Evolutionary conservation across 2,329 filamentous ascomycete genomes (phyloP).

Genomic region (Aspergillus tamarii): DNA sequence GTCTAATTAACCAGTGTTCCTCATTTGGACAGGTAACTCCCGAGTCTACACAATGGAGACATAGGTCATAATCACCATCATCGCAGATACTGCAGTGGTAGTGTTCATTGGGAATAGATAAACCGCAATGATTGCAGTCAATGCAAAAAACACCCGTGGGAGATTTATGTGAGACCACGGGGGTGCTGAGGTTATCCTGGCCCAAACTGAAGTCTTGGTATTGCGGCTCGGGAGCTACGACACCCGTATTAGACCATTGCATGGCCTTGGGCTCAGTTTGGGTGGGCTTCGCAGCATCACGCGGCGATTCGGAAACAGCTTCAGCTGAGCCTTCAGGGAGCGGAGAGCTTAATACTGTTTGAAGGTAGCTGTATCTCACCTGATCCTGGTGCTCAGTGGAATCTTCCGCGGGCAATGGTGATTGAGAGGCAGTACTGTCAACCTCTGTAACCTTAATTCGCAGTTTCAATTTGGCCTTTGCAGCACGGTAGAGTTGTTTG

Average conservation of each 20-base stretch:
- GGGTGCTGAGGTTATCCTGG: conserved; percentile 33
- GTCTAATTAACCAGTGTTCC: conserved; percentile 93
- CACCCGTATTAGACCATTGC: conserved; percentile 14
- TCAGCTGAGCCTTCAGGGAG: conserved; percentile 22
- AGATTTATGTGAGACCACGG: conserved; percentile 38
- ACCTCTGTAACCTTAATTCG: conserved; percentile 73
- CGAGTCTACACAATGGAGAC: conserved; percentile 73
- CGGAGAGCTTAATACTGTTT: conserved; percentile 44
- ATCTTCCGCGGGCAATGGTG: conserved; percentile 19
- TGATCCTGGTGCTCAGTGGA: conserved; percentile 22
- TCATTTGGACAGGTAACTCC: conserved; percentile 78
- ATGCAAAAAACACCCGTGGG: conserved; percentile 69
- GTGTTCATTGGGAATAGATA: conserved; percentile 76
- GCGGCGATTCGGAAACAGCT: conserved; percentile 12
- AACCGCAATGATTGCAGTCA: conserved; percentile 90
- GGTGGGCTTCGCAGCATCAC: conserved; percentile 11
- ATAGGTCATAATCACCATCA: conserved; percentile 91
- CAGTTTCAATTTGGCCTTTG: conserved; percentile 97
- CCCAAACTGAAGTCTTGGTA: conserved; percentile 34
- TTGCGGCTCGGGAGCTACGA: conserved; percentile 19
- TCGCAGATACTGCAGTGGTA: conserved; percentile 96
- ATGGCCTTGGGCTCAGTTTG: conserved; percentile 12
- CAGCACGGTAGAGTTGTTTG: conserved; percentile 94
- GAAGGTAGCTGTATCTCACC: conserved; percentile 44
- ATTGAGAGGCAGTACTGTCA: conserved; percentile 25